These are phyloP conservation scores for Batkoa obscura DNA, from an alignment of 371 early-diverging fungal species.

Conservation along the genomic window DNA sequence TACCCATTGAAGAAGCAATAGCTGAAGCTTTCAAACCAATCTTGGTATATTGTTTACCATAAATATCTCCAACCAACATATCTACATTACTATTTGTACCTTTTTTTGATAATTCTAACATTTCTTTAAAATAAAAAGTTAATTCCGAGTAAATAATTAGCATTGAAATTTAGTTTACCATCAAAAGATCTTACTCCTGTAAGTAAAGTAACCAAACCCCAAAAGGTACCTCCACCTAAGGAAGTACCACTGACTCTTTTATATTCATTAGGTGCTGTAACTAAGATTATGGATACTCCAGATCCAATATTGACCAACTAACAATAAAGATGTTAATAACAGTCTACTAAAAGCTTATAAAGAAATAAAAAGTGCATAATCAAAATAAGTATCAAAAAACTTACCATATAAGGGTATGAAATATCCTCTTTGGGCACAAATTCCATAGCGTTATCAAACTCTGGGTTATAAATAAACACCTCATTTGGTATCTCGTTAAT, in stretches of 20 bases:
- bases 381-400: too few species aligned
- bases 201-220: slow-evolving; percentile 78
- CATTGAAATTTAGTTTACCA: slow-evolving; percentile 17
- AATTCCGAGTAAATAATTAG: too few species aligned
- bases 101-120: slow-evolving; percentile 76
- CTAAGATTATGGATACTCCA: slow-evolving; percentile 75
- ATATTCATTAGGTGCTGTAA: slow-evolving; percentile 55
- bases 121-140: slow-evolving; percentile 27
- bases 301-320: slow-evolving; percentile 79
- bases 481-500: slow-evolving; percentile 85
- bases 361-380: too few species aligned
- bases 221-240: slow-evolving; percentile 94
- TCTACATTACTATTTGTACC: slow-evolving; percentile 87
- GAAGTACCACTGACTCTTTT: slow-evolving; percentile 85
- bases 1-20: slow-evolving; percentile 89
- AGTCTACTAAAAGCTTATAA: too few species aligned
- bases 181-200: slow-evolving; percentile 74
- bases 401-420: slow-evolving; percentile 56
- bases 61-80: slow-evolving; percentile 92
- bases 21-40: slow-evolving; percentile 76
- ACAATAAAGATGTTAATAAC: neutral
- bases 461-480: slow-evolving; percentile 65
- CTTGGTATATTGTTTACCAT: slow-evolving; percentile 71
- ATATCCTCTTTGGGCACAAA: neutral
- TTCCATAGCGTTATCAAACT: neutral